phyloP scores from a whole-genome alignment of 2,329 filamentous ascomycete species.

The Clarireedia hainanense region DNA sequence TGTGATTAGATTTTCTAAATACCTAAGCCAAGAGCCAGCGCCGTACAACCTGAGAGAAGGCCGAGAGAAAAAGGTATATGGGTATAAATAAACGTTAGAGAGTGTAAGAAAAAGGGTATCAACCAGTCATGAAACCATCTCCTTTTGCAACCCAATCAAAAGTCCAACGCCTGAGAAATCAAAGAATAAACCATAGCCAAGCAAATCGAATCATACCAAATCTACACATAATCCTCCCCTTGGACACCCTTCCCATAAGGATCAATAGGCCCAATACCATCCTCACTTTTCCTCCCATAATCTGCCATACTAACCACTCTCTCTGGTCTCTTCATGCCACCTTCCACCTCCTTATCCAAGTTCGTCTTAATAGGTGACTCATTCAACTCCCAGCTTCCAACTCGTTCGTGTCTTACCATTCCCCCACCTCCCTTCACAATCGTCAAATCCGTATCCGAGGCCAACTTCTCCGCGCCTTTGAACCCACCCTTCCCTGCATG shows the following conservation, averaged over 20 bases:
- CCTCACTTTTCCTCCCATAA: conserved; percentile 21
- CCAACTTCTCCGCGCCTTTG: conserved; percentile 27
- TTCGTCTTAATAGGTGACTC: conserved; percentile 8
- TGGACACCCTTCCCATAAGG: conserved; percentile 26
- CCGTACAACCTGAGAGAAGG: too few species aligned
- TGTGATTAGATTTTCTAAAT: too few species aligned
- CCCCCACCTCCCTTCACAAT: conserved; percentile 17
- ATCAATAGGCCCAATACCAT: conserved; percentile 19
- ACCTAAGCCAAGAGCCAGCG: too few species aligned
- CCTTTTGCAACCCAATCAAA: not conserved
- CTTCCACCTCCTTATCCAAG: conserved; percentile 4
- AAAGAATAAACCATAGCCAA: not conserved
- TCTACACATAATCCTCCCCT: conserved; percentile 19
- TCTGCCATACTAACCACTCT: conserved; percentile 17
- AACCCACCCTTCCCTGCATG: conserved; percentile 22
- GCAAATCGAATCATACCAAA: not conserved
- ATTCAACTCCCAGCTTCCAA: conserved; percentile 29
- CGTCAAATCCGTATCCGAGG: conserved; percentile 25
- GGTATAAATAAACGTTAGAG: not conserved
- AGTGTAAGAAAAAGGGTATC: not conserved
- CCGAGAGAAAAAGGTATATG: not conserved
- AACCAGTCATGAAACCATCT: not conserved
- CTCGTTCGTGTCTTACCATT: conserved; percentile 23
- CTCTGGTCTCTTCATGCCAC: conserved; percentile 8
- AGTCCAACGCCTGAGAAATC: not conserved